Evolutionary conservation across 1,139 yeast genomes (phyloP).

Genomic region (Debaryomyces singareniensis): DNA sequence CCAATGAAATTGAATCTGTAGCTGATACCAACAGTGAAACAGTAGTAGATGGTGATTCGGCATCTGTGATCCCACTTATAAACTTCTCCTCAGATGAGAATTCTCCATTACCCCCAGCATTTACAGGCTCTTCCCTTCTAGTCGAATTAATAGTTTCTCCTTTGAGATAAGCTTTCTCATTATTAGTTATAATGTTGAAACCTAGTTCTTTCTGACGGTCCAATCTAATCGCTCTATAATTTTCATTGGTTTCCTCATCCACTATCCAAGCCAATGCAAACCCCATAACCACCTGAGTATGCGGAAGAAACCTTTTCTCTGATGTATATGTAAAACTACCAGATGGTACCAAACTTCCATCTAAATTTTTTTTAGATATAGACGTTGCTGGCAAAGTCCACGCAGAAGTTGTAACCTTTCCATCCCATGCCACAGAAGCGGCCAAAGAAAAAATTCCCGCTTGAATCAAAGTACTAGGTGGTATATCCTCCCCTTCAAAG

Average conservation of each 20-base stretch:
- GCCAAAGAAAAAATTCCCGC: slow-evolving; percentile 83
- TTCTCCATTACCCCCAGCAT: not conserved
- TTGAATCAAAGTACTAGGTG: slow-evolving; percentile 83
- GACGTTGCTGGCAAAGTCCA: slow-evolving; percentile 72
- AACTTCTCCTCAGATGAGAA: not conserved
- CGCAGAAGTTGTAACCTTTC: slow-evolving; percentile 72
- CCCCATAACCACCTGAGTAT: slow-evolving; percentile 85
- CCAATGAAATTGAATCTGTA: not conserved
- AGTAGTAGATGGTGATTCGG: not conserved
- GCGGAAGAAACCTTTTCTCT: slow-evolving; percentile 63
- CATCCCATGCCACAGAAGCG: slow-evolving; percentile 87
- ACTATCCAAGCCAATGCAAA: slow-evolving; percentile 74
- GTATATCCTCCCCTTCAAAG: slow-evolving; percentile 49
- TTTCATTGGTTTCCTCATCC: slow-evolving; percentile 45
- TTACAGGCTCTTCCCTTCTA: not conserved
- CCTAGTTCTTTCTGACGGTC: slow-evolving; percentile 43
- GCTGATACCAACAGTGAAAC: not conserved
- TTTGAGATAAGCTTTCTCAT: slow-evolving; percentile 28
- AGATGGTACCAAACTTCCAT: slow-evolving; percentile 55
- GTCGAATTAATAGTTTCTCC: not conserved
- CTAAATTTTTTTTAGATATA: slow-evolving; percentile 63
- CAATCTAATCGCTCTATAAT: slow-evolving; percentile 30
- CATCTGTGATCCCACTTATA: not conserved
- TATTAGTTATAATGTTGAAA: slow-evolving; percentile 31
- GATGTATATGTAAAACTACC: slow-evolving; percentile 58